These are phyloP conservation scores for Sugiyamaella castrensis DNA, from an alignment of 1,139 yeast genomes.

Conservation along the genomic window DNA sequence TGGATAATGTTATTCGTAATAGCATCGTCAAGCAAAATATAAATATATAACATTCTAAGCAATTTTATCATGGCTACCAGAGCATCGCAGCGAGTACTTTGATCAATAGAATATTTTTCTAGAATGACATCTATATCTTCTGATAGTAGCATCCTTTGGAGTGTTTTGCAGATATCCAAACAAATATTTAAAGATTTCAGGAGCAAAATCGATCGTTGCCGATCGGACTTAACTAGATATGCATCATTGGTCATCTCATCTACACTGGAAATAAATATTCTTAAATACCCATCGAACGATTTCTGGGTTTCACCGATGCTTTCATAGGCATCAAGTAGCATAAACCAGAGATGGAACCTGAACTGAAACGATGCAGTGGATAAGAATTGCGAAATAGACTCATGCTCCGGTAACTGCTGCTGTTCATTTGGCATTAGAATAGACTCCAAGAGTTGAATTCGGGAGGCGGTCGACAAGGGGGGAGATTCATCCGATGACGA, in stretches of 20 bases:
- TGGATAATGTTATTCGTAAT: slow-evolving; percentile 33
- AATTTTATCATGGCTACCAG: slow-evolving; percentile 37
- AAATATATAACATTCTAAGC: slow-evolving; percentile 44
- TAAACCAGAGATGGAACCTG: slow-evolving; percentile 71
- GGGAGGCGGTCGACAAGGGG: slow-evolving; percentile 1
- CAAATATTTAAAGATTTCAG: slow-evolving; percentile 47
- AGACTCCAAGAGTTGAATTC: slow-evolving; percentile 51
- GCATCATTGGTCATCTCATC: slow-evolving; percentile 39
- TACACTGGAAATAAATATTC: slow-evolving; percentile 46
- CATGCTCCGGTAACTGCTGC: slow-evolving; percentile 36
- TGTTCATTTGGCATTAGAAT: slow-evolving; percentile 41
- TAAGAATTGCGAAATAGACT: slow-evolving; percentile 59
- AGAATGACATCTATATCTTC: slow-evolving; percentile 21
- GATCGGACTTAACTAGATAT: slow-evolving; percentile 23
- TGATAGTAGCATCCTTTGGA: slow-evolving; percentile 28
- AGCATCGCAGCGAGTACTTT: slow-evolving; percentile 15
- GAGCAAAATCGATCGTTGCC: slow-evolving; percentile 32
- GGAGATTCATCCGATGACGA: slow-evolving; percentile 15
- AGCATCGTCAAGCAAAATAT: slow-evolving; percentile 42
- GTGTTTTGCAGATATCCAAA: slow-evolving; percentile 42
- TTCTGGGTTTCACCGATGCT: slow-evolving; percentile 42
- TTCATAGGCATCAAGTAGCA: slow-evolving; percentile 61
- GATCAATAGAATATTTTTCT: slow-evolving; percentile 17
- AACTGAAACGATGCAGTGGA: slow-evolving; percentile 62
- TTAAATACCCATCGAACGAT: slow-evolving; percentile 55